A percentile compares a stretch with the other conserved stretches of the same genome.
Conservation (phyloP, 345 rosid genomes). For the Tarenaya hassleriana region DNA sequence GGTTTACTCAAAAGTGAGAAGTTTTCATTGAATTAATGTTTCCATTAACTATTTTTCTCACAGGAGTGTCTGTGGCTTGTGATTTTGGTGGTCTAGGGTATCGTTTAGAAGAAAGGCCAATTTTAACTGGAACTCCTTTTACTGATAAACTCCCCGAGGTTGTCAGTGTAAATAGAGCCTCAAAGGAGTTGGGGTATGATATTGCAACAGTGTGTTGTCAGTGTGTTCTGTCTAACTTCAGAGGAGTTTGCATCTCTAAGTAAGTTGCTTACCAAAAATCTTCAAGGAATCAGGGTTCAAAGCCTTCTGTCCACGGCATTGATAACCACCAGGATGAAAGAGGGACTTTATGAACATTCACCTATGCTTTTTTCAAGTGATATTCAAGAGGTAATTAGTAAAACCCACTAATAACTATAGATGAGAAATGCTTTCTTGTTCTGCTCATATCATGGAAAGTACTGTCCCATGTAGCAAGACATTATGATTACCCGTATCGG, state of each 20-base stretch:
- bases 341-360: slow-evolving; percentile 62
- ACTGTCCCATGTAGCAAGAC: too few relatives aligned
- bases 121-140: slow-evolving; percentile 33
- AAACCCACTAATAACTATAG: slow-evolving; percentile 7
- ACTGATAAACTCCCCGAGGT: slow-evolving; percentile 28
- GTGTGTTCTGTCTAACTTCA: slow-evolving; percentile 55
- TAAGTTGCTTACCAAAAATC: slow-evolving; percentile 62
- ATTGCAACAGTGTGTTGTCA: slow-evolving; percentile 51
- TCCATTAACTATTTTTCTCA: slow-evolving; percentile 19
- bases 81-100: slow-evolving; percentile 18
- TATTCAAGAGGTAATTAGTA: slow-evolving; percentile 53
- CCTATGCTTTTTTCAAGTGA: slow-evolving; percentile 58
- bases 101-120: slow-evolving; percentile 13
- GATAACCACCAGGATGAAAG: slow-evolving; percentile 68
- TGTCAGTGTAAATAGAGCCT: slow-evolving; percentile 34
- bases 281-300: slow-evolving; percentile 57
- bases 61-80: slow-evolving; percentile 47
- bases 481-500: too few relatives aligned
- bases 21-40: slow-evolving; percentile 1
- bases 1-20: too few relatives aligned
- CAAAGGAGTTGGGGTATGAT: slow-evolving; percentile 28
- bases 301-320: slow-evolving; percentile 40
- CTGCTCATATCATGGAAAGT: neutral
- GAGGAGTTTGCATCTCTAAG: slow-evolving; percentile 66
- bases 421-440: slow-evolving; percentile 9